Base-by-base conservation (phyloP, 768 basidiomycete genomes). In the Lactifluus pinguis region DNA sequence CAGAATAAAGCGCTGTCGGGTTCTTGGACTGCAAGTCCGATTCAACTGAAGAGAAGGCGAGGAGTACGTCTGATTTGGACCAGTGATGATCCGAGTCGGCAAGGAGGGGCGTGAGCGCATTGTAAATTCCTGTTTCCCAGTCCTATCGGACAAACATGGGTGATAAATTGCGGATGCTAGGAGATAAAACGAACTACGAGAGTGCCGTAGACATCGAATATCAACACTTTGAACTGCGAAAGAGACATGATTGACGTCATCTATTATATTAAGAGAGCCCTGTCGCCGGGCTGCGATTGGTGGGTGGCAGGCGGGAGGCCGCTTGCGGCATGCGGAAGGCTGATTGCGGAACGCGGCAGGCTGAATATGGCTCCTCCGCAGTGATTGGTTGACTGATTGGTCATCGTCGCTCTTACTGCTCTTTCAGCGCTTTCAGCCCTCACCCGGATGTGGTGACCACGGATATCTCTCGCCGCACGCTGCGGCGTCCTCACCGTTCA, bases 141-240 rank as follows among this genome's bases (percentile, higher is more conserved):
- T 91, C 84, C 56, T 62, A 42, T 34, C 30, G 21, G 25, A 36
- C 57, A n/a, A n/a, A 41, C 11, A 17, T 2, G 25, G 25, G 25
- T 25, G 32, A 49, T 56, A 36, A 42, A 56, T 49, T 54, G 36
- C 32, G 21, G 6, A n/a, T 10, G 32, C 25, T 50, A 14, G 17
- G 34, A n/a, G n/a, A 32, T 13, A 44, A 29, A 14, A 59, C 30
- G 34, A 83, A 83, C 60, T 48, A 82, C 73, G 53, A 90, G 80
- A 0, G 89, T 91, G 4, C 85, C 88, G 63, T 89, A 90, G 61
- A 87, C 84, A 65, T 92, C 89, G 68, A 88, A 87, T 51, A 88
- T 74, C 47, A 90, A 77, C 25, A 78, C 79, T 60, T 75, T 76
- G 69, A 66, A 71, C 49, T 71, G 65, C 3, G 69, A 56, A 42